A percentile compares a stretch with the other conserved stretches of the same genome.
Conservation (phyloP, 1,284 basidiomycete species). For the Cystobasidium sp. region DNA sequence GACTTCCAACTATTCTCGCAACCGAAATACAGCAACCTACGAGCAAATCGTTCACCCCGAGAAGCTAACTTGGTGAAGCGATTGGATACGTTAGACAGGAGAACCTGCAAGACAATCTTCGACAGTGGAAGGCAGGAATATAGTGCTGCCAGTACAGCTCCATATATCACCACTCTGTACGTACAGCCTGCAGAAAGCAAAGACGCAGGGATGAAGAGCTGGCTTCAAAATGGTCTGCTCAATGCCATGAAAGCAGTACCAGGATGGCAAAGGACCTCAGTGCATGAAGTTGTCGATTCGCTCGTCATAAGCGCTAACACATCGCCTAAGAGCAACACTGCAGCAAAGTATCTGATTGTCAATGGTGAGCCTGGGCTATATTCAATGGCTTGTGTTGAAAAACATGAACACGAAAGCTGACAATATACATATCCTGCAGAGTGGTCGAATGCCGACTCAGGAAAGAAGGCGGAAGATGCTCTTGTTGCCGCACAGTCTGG, state of each 20-base stretch:
- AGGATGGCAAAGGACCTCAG: constrained; percentile 52
- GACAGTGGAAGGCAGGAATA: constrained; percentile 47
- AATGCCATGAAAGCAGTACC: constrained; percentile 47
- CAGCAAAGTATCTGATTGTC: constrained; percentile 34
- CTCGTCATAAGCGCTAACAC: constrained; percentile 34
- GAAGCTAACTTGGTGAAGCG: constrained; percentile 56
- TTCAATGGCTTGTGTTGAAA: neutral
- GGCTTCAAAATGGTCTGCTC: constrained; percentile 52
- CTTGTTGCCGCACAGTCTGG: neutral
- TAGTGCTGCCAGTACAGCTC: constrained; percentile 24
- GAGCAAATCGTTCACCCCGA: constrained; percentile 54
- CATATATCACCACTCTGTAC: constrained; percentile 49
- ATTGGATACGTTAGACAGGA: constrained; percentile 56
- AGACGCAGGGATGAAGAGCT: constrained; percentile 47
- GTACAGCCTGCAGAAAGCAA: constrained; percentile 36
- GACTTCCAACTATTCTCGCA: constrained; percentile 54
- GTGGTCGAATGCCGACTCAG: constrained; percentile 2
- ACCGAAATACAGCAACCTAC: constrained; percentile 54
- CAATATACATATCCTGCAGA: constrained; percentile 14
- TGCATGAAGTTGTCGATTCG: constrained; percentile 52
- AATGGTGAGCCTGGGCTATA: constrained; percentile 14
- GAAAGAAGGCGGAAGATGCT: constrained; percentile 5
- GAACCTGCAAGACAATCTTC: constrained; percentile 54
- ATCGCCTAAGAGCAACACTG: constrained; percentile 26
- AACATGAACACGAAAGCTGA: neutral